Percentiles rank a stretch among this genome's conserved stretches.
These are phyloP conservation scores for Backusella tarrabulga DNA, from an alignment of 192 early-diverging fungal genomes.

Conservation along the genomic window DNA sequence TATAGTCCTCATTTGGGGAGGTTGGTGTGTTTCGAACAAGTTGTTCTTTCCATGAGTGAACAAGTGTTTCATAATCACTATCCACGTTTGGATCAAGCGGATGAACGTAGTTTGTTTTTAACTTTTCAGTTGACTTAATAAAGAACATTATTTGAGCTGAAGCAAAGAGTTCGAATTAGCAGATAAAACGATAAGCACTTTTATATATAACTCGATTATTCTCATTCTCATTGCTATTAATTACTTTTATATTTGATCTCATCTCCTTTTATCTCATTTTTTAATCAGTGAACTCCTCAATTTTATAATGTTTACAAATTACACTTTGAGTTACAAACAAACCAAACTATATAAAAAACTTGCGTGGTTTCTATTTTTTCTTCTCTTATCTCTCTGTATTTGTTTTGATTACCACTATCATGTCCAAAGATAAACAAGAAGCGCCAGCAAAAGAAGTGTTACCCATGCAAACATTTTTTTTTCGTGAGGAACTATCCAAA, in stretches of 20 bases:
- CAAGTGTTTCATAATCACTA: slow-evolving; percentile 11
- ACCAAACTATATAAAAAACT: neutral
- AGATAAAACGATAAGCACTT: neutral
- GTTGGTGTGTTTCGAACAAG: neutral
- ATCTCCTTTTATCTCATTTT: neutral
- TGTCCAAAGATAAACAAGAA: neutral
- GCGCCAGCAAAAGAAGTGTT: neutral
- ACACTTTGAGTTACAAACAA: slow-evolving; percentile 5
- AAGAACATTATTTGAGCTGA: neutral
- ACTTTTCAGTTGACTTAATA: neutral
- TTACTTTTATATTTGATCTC: neutral
- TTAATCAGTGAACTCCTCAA: neutral
- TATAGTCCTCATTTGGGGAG: neutral
- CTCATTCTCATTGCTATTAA: neutral
- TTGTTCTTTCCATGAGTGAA: slow-evolving; percentile 16
- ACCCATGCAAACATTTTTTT: neutral
- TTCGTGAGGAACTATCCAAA: neutral
- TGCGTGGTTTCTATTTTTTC: neutral
- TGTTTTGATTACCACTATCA: too few species aligned
- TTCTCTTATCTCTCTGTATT: neutral
- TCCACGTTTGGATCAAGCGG: slow-evolving; percentile 17
- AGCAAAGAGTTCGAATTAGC: neutral
- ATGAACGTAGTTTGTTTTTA: neutral
- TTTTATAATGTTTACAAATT: slow-evolving; percentile 1
- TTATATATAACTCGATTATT: neutral